Evolutionary conservation across 2,329 filamentous ascomycete genomes (phyloP), one percentile per base, ranked within the genome.

Genomic region (Fonsecaea pedrosoi): DNA sequence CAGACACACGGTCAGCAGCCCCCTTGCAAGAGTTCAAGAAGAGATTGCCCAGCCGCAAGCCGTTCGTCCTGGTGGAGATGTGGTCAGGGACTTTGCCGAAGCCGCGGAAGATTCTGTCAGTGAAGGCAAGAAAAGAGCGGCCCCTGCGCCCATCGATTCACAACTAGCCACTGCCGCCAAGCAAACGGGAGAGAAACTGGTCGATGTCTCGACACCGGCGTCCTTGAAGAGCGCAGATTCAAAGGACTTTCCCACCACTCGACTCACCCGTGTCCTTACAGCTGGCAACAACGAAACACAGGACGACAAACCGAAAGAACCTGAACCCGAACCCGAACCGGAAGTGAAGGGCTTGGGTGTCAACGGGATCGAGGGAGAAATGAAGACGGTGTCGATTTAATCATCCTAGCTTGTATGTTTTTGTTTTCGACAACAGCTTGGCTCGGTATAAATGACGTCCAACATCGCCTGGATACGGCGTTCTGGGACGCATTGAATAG

Each of bases 371-470:
- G 72, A 73, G 62, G 70, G 78, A 57, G 80, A 81, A 71, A 82
- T 82, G 81, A 82, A 82, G 73, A 82, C 78, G 67, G 79, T 82
- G 70, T 76, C 78, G 42, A 82, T 82, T 64, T 82, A 78, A 72
- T 62, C 40, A 55, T 54, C 12, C 48, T 40, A 48, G 54, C 54
- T 50, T 38, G 48, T 12, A 25, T 25, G 25, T 38, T 30, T 30
- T 25, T 8, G 32, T 45, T 66, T 54, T 53, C 62, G 58, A 40
- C 53, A 53, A 54, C 57, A 48, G 42, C 32, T 38, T 45, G 54
- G 56, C 56, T 50, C 25, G 25, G 21, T 53, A 54, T 62, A n/a
- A 57, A 45, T 50, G 45, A 54, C 58, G 45, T 38, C 40, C 53
- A 37, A 54, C 42, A 59, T 58, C 42, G 50, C 57, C 67, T 66